A percentile compares a stretch with the other conserved stretches of the same genome.
Conservation (phyloP, 2,329 filamentous ascomycete species). For the Trichophyton simii region DNA sequence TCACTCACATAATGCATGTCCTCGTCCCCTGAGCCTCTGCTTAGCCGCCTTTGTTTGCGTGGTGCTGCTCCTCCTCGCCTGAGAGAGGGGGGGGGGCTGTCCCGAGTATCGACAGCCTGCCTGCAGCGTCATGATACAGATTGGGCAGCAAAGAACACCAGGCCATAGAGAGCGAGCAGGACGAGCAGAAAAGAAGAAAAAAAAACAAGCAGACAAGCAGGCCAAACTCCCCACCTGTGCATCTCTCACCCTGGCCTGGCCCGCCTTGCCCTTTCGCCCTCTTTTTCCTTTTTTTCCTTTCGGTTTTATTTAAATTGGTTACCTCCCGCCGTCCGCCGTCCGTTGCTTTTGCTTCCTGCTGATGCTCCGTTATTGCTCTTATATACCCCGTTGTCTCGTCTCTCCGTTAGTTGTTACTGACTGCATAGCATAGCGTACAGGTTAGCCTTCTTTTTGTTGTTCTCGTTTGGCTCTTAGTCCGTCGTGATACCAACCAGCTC, state of each 20-base stretch:
- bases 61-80: background rate
- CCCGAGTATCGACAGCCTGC: background rate
- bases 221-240: constrained; percentile 2
- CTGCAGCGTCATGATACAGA: background rate
- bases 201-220: background rate
- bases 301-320: constrained; percentile 1
- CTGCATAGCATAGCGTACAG: background rate
- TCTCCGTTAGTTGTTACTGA: background rate
- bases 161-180: too few species aligned
- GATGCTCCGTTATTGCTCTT: background rate
- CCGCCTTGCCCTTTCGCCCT: background rate
- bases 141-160: constrained; percentile 4
- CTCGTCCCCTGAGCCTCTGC: background rate
- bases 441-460: background rate
- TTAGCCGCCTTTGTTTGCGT: background rate
- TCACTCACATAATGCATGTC: background rate
- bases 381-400: background rate
- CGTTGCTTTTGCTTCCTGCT: background rate
- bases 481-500: background rate
- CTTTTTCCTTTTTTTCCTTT: background rate
- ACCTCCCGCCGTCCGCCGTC: background rate
- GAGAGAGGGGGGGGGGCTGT: background rate
- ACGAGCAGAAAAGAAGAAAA: background rate
- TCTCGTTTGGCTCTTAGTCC: background rate
- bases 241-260: constrained; percentile 3